phyloP scores from a whole-genome alignment of 75 land plant species.

The Cryptomeria japonica region DNA sequence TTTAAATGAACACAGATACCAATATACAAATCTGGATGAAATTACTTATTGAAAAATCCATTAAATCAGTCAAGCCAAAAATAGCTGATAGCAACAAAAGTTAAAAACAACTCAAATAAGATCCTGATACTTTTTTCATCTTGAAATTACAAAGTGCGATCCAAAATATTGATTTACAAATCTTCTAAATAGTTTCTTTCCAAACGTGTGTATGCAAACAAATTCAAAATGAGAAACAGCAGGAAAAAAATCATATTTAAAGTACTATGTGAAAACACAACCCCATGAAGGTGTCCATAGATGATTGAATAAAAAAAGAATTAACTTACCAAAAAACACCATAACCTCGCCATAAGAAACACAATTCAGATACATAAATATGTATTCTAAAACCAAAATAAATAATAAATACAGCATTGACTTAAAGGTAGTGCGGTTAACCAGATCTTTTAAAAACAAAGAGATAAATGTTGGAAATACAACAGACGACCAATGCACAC shows the following conservation, averaged over 20 bases:
- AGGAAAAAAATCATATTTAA: no score
- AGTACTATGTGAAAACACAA: background rate
- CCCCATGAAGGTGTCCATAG: background rate
- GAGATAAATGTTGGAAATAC: background rate
- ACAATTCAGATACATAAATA: background rate
- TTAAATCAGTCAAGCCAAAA: background rate
- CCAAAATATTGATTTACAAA: no score
- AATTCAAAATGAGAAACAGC: background rate
- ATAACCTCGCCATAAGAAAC: background rate
- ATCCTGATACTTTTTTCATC: no score
- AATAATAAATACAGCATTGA: background rate
- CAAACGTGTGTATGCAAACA: background rate
- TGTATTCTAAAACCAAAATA: background rate
- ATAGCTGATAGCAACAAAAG: background rate
- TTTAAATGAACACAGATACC: no score
- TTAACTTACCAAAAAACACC: no score
- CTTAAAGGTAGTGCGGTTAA: background rate
- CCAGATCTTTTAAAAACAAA: background rate
- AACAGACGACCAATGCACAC: background rate
- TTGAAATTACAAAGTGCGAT: no score
- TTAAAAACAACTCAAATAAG: background rate
- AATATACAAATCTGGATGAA: background rate
- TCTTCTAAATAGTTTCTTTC: no score
- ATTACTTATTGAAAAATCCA: background rate
- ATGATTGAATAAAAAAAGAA: background rate